Conservation (phyloP, 441 rosid species). For the Eutrema salsugineum region DNA sequence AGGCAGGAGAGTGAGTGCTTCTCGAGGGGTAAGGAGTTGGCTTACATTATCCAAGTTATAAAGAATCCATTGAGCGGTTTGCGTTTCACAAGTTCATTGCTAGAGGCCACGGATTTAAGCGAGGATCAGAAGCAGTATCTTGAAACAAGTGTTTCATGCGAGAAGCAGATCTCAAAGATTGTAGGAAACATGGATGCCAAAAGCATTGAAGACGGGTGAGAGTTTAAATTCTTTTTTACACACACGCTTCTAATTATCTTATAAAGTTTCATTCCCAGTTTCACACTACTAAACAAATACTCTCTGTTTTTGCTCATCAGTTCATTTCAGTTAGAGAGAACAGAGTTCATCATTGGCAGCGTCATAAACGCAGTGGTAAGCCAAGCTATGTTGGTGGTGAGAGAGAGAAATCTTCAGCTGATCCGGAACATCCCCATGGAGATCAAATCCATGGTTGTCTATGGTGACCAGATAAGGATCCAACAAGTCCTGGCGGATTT, state of each 20-base stretch:
- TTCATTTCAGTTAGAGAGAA: conserved; percentile 69
- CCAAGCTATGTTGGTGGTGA: conserved; percentile 74
- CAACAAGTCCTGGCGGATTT: conserved; percentile 85
- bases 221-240: neutral
- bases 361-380: conserved; percentile 86
- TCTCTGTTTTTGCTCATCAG: conserved; percentile 35
- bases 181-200: conserved; percentile 62
- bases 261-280: neutral
- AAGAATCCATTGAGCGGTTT: conserved; percentile 81
- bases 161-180: conserved; percentile 77
- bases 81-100: conserved; percentile 68
- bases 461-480: conserved; percentile 76
- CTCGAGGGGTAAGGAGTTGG: conserved; percentile 70
- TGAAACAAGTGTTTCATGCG: conserved; percentile 86
- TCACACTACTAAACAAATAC: neutral
- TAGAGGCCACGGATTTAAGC: conserved; percentile 68
- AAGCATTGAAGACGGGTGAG: conserved; percentile 82
- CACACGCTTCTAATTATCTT: neutral
- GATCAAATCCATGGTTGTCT: conserved; percentile 69
- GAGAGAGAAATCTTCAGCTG: conserved; percentile 70
- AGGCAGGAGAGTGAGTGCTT: conserved; percentile 64
- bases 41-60: conserved; percentile 82
- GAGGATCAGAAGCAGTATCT: conserved; percentile 93
- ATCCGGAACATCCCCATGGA: conserved; percentile 84
- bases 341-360: conserved; percentile 67